phyloP scores from a whole-genome alignment of 192 early-diverging fungal genomes.

The Coemansia sp. region DNA sequence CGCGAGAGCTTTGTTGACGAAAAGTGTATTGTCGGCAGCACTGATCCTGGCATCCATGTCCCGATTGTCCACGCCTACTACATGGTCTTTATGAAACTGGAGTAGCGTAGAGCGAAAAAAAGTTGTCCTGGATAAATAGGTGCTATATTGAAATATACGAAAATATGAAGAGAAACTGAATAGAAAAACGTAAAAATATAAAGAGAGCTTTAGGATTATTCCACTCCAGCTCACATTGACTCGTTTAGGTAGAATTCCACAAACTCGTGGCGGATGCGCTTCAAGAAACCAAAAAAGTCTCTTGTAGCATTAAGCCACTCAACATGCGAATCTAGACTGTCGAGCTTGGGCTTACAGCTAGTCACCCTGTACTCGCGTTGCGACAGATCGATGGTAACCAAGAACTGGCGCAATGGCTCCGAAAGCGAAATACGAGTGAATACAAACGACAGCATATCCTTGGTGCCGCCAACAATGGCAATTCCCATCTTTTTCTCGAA shows the following conservation, averaged over 20 bases:
- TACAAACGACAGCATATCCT: slow-evolving; percentile 62
- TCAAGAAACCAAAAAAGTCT: slow-evolving; percentile 73
- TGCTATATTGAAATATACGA: background rate
- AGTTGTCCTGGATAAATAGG: background rate
- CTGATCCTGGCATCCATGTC: slow-evolving; percentile 20
- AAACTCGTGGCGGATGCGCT: slow-evolving; percentile 65
- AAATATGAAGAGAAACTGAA: background rate
- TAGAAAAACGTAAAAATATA: background rate
- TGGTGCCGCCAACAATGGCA: slow-evolving; percentile 44
- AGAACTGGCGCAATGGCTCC: slow-evolving; percentile 56
- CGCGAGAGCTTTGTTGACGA: slow-evolving; percentile 47
- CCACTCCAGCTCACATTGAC: slow-evolving; percentile 8
- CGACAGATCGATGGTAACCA: slow-evolving; percentile 61
- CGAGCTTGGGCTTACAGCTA: slow-evolving; percentile 57
- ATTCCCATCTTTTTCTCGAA: slow-evolving; percentile 58
- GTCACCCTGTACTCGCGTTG: slow-evolving; percentile 59
- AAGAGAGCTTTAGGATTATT: background rate
- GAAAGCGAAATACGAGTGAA: slow-evolving; percentile 66
- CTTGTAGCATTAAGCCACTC: slow-evolving; percentile 61
- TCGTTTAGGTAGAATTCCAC: slow-evolving; percentile 37
- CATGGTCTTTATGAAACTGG: slow-evolving; percentile 56
- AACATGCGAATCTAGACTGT: slow-evolving; percentile 50
- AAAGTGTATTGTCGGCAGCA: slow-evolving; percentile 27
- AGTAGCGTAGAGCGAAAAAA: slow-evolving; percentile 1
- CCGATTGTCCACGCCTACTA: slow-evolving; percentile 58